These are phyloP conservation scores for Peronospora belbahrii DNA, from an alignment of 352 stramenopile genomes.

Conservation along the genomic window DNA sequence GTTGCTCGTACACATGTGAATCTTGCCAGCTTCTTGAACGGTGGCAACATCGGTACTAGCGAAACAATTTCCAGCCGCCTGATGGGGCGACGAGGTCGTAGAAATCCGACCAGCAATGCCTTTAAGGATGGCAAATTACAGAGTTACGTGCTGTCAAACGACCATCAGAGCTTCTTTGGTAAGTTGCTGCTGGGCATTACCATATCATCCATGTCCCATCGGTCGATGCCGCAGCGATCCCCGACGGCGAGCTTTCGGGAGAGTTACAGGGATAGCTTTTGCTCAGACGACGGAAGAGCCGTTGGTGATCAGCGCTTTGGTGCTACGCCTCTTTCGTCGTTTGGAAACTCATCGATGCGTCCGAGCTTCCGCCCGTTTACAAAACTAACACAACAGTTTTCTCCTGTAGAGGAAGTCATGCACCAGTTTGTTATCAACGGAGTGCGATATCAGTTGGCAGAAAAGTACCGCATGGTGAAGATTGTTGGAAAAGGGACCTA, in stretches of 20 bases:
- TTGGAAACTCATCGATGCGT: conserved; percentile 13
- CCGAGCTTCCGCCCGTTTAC: conserved; percentile 42
- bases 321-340: conserved; percentile 14
- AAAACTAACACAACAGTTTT: conserved; percentile 23
- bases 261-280: conserved; percentile 27
- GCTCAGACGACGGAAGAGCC: conserved; percentile 22
- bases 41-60: conserved; percentile 12
- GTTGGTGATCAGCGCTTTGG: too few relatives aligned
- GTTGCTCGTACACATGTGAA: conserved; percentile 80
- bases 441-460: conserved; percentile 75
- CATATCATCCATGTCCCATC: conserved; percentile 59
- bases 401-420: conserved; percentile 56
- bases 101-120: conserved; percentile 17
- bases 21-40: conserved; percentile 72
- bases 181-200: conserved; percentile 60
- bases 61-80: conserved; percentile 20
- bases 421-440: conserved; percentile 86
- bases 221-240: conserved; percentile 28
- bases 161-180: conserved; percentile 79
- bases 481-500: conserved; percentile 87
- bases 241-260: conserved; percentile 25
- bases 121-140: conserved; percentile 29
- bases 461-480: conserved; percentile 88
- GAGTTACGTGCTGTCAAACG: conserved; percentile 75
- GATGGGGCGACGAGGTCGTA: conserved; percentile 21